Evolutionary conservation across 1,284 basidiomycete genomes (phyloP).

Genomic region (Papiliotrema terrestris): DNA sequence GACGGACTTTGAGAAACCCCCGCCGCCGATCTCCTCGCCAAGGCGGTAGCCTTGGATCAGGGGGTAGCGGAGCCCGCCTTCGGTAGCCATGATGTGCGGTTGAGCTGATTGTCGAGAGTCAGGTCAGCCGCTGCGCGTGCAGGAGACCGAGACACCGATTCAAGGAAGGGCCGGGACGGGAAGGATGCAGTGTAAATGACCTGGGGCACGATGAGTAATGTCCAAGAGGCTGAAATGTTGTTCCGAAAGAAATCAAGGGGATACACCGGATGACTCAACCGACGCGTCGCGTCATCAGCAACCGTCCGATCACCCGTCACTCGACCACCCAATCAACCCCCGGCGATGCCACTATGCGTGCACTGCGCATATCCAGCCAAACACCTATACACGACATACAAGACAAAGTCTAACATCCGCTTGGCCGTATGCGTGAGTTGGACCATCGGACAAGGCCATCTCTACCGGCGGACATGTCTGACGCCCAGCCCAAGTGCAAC

Average conservation of each 20-base stretch:
- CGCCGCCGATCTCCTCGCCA: constrained; percentile 72
- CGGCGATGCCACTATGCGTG: constrained; percentile 74
- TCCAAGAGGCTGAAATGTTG: not conserved
- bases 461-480: not conserved
- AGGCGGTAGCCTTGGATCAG: constrained; percentile 62
- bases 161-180: too few species aligned
- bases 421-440: constrained; percentile 68
- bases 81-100: constrained; percentile 7
- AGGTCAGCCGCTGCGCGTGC: too few species aligned
- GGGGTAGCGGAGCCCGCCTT: constrained; percentile 26
- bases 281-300: constrained; percentile 3
- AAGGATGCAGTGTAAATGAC: too few species aligned
- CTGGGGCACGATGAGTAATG: too few species aligned
- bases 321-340: not conserved
- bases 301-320: not conserved
- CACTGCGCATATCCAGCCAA: constrained; percentile 65
- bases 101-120: too few species aligned
- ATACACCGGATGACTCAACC: not conserved
- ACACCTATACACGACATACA: constrained; percentile 78
- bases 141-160: too few species aligned
- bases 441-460: not conserved
- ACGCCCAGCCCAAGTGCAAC: constrained; percentile 58
- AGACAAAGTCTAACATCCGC: constrained; percentile 74
- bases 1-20: constrained; percentile 73
- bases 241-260: not conserved